Percentiles rank a stretch among this genome's conserved stretches.
Conservation (phyloP, 1,284 basidiomycete genomes). For the Trichosporon sp. region DNA sequence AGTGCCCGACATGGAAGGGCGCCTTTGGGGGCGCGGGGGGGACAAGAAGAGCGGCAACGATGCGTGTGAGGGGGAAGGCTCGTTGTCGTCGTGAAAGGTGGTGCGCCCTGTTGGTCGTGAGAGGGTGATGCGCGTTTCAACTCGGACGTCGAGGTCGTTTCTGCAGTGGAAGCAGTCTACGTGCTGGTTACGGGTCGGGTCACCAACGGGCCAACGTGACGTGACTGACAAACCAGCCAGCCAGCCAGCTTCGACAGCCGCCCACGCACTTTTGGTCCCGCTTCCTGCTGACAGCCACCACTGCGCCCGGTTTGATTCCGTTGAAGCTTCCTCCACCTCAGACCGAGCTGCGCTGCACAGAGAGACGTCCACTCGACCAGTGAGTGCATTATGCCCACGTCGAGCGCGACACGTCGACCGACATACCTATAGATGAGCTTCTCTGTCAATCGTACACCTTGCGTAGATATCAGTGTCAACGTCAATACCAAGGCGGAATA, state of each 20-base stretch:
- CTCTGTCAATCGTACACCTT: not conserved
- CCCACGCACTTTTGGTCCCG: not conserved
- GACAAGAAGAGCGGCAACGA: not conserved
- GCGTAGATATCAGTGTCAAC: not conserved
- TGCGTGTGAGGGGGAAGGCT: not conserved
- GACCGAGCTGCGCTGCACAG: not conserved
- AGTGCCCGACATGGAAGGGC: conserved; percentile 19
- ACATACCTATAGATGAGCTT: conserved; percentile 16
- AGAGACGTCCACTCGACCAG: not conserved
- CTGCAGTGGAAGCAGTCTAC: not conserved
- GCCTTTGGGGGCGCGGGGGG: not conserved
- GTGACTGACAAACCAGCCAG: not conserved
- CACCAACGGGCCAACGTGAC: conserved; percentile 15
- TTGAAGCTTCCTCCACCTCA: not conserved
- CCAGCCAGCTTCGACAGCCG: conserved; percentile 5
- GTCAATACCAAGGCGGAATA: not conserved
- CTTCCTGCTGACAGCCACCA: not conserved
- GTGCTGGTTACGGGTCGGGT: conserved; percentile 14
- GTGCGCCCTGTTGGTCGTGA: not conserved
- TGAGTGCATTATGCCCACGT: not conserved
- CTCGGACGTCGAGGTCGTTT: conserved; percentile 19
- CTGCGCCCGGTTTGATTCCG: not conserved
- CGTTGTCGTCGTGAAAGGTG: not conserved
- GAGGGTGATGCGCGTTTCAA: conserved; percentile 19
- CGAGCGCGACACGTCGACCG: not conserved